Conservation (phyloP, 257 asterid genomes). For the Forsythia viridissima region DNA sequence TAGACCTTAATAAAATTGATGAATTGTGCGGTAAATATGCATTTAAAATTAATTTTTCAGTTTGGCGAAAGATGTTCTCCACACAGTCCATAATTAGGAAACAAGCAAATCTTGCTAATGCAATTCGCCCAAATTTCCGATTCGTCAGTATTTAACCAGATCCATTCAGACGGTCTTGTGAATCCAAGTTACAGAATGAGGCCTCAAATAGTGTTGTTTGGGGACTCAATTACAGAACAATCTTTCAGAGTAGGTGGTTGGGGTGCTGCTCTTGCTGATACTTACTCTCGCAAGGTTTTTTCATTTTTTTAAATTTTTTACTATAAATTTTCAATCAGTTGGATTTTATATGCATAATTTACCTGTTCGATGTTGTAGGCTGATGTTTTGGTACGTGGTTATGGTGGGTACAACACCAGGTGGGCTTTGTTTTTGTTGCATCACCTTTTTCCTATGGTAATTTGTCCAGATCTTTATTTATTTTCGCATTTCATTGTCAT, state of each 20-base stretch:
- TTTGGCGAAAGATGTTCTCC: too few species aligned
- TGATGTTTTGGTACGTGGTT: slow-evolving; percentile 88
- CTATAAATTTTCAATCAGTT: background rate
- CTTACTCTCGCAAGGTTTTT: slow-evolving; percentile 73
- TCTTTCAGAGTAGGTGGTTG: slow-evolving; percentile 84
- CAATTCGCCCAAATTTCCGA: background rate
- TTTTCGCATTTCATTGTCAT: background rate
- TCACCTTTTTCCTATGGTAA: slow-evolving; percentile 80
- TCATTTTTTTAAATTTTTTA: background rate
- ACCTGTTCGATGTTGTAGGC: slow-evolving; percentile 47
- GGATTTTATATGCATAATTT: background rate
- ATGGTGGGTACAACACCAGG: slow-evolving; percentile 87
- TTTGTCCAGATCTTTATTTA: slow-evolving; percentile 1
- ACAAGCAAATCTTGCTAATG: background rate
- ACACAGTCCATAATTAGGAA: background rate
- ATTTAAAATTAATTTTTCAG: too few species aligned
- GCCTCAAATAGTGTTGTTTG: slow-evolving; percentile 81
- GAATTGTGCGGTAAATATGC: too few species aligned
- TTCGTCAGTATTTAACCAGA: background rate
- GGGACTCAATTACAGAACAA: slow-evolving; percentile 85
- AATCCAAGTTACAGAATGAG: slow-evolving; percentile 41
- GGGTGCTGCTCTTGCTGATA: slow-evolving; percentile 87
- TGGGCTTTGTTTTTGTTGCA: slow-evolving; percentile 93
- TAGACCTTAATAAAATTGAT: too few species aligned
- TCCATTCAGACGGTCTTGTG: background rate